Evolutionary conservation across 1,284 basidiomycete genomes (phyloP).

Genomic region (Marasmius oreades): DNA sequence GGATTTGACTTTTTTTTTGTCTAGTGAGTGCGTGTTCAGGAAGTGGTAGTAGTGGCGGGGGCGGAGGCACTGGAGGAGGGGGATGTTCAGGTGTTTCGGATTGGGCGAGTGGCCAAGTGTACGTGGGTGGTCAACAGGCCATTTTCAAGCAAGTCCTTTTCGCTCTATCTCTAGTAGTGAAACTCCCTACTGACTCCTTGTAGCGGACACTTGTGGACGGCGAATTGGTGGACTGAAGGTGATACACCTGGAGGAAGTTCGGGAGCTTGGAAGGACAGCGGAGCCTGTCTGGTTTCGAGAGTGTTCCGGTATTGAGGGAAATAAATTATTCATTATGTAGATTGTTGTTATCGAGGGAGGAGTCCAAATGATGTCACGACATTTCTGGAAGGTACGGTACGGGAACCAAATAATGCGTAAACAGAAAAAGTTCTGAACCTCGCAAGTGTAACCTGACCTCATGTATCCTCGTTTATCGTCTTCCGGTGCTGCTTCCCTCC

Average conservation of each 20-base stretch:
- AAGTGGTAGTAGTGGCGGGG: slow-evolving; percentile 22
- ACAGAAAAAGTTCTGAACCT: neutral
- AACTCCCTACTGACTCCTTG: slow-evolving; percentile 8
- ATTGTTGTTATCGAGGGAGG: neutral
- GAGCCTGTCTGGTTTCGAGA: slow-evolving; percentile 33
- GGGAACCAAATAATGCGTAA: neutral
- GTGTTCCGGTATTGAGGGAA: no score
- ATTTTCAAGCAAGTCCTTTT: slow-evolving; percentile 41
- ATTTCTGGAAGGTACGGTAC: slow-evolving; percentile 1
- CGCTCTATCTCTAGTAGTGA: neutral
- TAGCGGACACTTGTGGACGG: slow-evolving; percentile 58
- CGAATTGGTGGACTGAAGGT: slow-evolving; percentile 61
- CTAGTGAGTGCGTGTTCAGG: slow-evolving; percentile 53
- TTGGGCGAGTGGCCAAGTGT: slow-evolving; percentile 47
- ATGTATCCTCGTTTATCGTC: slow-evolving; percentile 46
- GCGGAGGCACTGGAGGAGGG: neutral
- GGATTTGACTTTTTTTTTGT: slow-evolving; percentile 4
- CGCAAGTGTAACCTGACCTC: neutral
- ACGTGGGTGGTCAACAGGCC: slow-evolving; percentile 47
- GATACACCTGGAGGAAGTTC: slow-evolving; percentile 56
- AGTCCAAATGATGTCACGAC: neutral
- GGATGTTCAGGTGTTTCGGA: slow-evolving; percentile 46
- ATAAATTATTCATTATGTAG: neutral
- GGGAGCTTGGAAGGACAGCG: slow-evolving; percentile 58
- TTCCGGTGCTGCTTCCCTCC: slow-evolving; percentile 52